Base-by-base conservation (phyloP, 305 asterid species). In the Ilex paraguariensis region DNA sequence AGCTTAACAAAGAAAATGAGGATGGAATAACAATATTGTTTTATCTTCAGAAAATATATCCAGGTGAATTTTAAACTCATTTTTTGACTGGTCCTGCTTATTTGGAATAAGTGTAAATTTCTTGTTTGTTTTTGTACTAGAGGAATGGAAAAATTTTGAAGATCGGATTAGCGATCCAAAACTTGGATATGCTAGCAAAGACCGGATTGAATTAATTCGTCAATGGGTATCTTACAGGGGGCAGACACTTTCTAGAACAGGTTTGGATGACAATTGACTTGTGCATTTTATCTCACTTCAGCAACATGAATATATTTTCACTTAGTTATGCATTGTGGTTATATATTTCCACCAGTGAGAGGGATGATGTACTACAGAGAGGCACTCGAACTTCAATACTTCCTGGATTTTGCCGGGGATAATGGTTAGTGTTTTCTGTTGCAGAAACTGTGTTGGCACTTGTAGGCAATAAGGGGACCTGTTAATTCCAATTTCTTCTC, bases 351-450 rank as follows among this genome's bases (percentile, higher is more conserved):
- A 49, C 59, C 90, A 93, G 99, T 94, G 64, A 82, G 98, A 77
- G 99, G 99, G 75, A 94, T 94, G 98, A 94, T 94, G 98, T 94
- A 94, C 84, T 91, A 91, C 80, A 82, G 91, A 64, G 92, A 85
- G 64, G 83, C 99, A 52, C 81, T 94, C 76, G 95, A 90, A 65
- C 98, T 94, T 73, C 99, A 94, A 67, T 94, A 91, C 84, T 94
- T 86, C 78, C 78, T 90, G 79, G 99, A 94, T 73, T 78, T 77
- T 79, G 96, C 95, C 40, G 87, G 85, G 72, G 95, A 86, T 77
- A 68, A 82, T 65, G 98, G 99, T 93, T 70, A 71, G 91, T 72
- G 61, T 60, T 46, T 54, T 56, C 9, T 36, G 42, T 36, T 36
- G 42, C 42, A 36, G 6, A 36, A 4, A 36, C 42, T 8, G 42